Base-by-base conservation (phyloP, 805 yeast genomes). In the Ogataea kodamae region DNA sequence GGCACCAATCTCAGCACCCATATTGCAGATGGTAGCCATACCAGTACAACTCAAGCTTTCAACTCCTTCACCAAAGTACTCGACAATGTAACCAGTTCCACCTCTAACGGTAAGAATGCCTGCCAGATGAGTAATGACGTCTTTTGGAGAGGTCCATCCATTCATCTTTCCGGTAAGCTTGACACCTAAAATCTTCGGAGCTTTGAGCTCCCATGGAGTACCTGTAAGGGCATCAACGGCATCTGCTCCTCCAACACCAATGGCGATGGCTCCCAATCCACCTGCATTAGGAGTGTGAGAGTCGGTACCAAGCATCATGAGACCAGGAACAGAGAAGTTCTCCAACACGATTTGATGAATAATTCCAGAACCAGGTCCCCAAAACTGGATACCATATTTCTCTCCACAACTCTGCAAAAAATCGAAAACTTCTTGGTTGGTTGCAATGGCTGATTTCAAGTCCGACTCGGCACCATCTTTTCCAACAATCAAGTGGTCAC, bases 1-100 rank as follows among this genome's bases (percentile, higher is more conserved):
- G 42, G 97, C 97, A 70, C 98, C 98, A 39, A 92, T 88, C 68
- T 92, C 98, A 35, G 98, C 98, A 61, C 98, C 98, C 98, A 92
- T 92, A 66, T 92, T 92, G 75, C 97, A 90, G 62, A 92, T 90
- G 42, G 98, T 92, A 43, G 95, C 98, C 98, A 92, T 92, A 69
- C 98, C 98, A 21, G 98, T 92, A 70, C 96, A 87, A 15, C 95
- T 81, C 54, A 92, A 75, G 35, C 82, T 68, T 43, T 80, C 70
- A 28, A 88, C 95, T 68, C 98, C 98, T 35, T 80, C 87, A 57
- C 98, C 98, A 57, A 86, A 90, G 69, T 92, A 92, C 68, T 92
- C 98, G 33, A 92, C 89, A 55, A 92, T 88, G 61, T 71, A 79
- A 45, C 97, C 97, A 35, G 98, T 92, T 63, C 98, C 98, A 62